Base-by-base conservation (phyloP, 2,329 filamentous ascomycete genomes). In the Pseudodiploospora longispora region DNA sequence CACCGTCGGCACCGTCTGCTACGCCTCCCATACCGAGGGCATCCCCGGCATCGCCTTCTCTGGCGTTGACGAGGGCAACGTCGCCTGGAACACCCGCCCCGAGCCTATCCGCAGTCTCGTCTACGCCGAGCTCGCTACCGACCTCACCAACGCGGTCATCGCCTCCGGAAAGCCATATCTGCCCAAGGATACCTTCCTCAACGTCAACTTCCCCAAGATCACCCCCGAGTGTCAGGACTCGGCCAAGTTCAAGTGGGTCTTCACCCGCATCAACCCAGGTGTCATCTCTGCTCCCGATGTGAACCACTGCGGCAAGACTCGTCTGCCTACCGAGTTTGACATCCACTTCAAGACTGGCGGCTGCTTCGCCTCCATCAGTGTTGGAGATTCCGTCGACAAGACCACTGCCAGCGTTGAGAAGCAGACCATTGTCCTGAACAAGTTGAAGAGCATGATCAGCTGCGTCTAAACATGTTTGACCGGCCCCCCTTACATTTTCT, bases 1-100 rank as follows among this genome's bases (percentile, higher is more conserved):
- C 5, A 86, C 83, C 27, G 76, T 83, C n/a, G 81, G 82, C 41
- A 78, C 78, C 0, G 78, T 82, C 6, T 70, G 67, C 31, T 78
- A 79, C 50, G 80, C 82, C 1, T 75, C 69, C 4, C 59, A 65
- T 35, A 65, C 74, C 19, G 65, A 65, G 2, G 71, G 73, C 1
- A 75, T 85, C 45, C 83, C 83, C 0, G 76, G 75, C n/a, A 73
- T 87, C 44, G 83, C 82, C 10, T 86, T 87, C 63, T 80, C 76
- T 0, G 82, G 81, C 5, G 59, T 62, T 2, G 71, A 71, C 0
- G 66, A 66, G 5, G 67, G 68, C 10, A 69, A 63, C 29, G 72
- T 74, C 1, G 68, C 74, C 0, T 85, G 74, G 70, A 69, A 81
- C 52, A 62, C 68, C 1, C 59, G 58, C 0, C 76, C 80, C 1